Conservation (phyloP, 2,329 filamentous ascomycete species). For the Fusarium succisae region DNA sequence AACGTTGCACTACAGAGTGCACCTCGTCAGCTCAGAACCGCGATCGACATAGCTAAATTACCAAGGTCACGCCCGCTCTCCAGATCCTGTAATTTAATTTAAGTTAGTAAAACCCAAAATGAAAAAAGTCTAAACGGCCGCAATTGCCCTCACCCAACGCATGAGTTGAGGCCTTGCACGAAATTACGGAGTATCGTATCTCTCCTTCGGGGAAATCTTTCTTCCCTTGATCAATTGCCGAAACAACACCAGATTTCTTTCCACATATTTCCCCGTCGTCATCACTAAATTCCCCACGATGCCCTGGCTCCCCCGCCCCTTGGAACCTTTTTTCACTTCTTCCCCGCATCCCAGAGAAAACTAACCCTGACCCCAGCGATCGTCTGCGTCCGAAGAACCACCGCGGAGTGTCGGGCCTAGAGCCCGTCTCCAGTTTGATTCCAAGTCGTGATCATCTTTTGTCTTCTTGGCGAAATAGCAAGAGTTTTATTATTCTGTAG, state of each 20-base stretch:
- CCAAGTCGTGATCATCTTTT: not conserved
- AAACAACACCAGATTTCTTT: conserved; percentile 5
- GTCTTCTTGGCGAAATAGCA: conserved; percentile 8
- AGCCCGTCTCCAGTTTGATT: conserved; percentile 19
- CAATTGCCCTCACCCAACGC: not conserved
- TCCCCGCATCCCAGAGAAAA: conserved; percentile 25
- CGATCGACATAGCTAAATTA: conserved; percentile 29
- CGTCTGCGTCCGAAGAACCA: conserved; percentile 26
- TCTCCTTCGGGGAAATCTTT: not conserved
- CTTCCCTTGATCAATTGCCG: not conserved
- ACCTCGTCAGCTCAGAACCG: conserved; percentile 7
- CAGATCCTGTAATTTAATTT: not conserved
- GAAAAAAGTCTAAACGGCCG: not conserved
- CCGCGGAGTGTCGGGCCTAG: conserved; percentile 36
- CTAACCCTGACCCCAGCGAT: conserved; percentile 22
- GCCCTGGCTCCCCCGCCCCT: conserved; percentile 8
- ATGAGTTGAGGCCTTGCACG: not conserved
- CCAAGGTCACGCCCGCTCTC: not conserved
- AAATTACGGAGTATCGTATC: not conserved
- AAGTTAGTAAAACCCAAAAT: not conserved
- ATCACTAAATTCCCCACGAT: conserved; percentile 21
- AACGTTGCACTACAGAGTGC: conserved; percentile 17
- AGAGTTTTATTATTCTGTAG: conserved; percentile 3
- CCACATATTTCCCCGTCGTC: not conserved
- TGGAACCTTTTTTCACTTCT: conserved; percentile 1